Conservation (phyloP, 257 asterid genomes). For the Ehretia macrophylla region DNA sequence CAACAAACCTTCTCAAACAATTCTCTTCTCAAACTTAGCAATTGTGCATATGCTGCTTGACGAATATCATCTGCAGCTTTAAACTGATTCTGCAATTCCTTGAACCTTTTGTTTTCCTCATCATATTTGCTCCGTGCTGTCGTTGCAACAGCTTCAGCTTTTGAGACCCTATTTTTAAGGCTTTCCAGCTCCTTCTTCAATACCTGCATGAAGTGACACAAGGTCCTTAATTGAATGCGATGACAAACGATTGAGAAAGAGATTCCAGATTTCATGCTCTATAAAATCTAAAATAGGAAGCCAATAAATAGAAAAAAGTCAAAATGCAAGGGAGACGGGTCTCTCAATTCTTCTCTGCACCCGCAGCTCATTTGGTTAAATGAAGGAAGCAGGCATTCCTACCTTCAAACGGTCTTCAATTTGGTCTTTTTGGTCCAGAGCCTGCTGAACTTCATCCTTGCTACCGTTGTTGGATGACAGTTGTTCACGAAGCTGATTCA, state of each 20-base stretch:
- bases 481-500: conserved; percentile 85
- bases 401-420: conserved; percentile 81
- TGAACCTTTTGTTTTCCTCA: conserved; percentile 53
- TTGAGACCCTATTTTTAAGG: conserved; percentile 53
- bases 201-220: conserved; percentile 28
- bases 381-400: neutral
- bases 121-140: conserved; percentile 60
- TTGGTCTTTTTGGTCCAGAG: conserved; percentile 69
- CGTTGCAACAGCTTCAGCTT: conserved; percentile 56
- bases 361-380: neutral
- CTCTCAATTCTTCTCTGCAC: too few species aligned
- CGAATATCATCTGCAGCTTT: conserved; percentile 83
- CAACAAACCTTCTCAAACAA: conserved; percentile 61
- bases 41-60: conserved; percentile 65
- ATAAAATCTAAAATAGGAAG: neutral
- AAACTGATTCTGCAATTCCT: conserved; percentile 62
- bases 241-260: neutral
- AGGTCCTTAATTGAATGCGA: conserved; percentile 1
- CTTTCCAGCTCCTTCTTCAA: conserved; percentile 74
- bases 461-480: conserved; percentile 77
- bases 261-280: neutral
- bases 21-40: conserved; percentile 58
- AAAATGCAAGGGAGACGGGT: neutral
- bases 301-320: neutral
- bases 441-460: conserved; percentile 84